Conservation (phyloP, 805 yeast species). For the Ogataea parapolymorpha region DNA sequence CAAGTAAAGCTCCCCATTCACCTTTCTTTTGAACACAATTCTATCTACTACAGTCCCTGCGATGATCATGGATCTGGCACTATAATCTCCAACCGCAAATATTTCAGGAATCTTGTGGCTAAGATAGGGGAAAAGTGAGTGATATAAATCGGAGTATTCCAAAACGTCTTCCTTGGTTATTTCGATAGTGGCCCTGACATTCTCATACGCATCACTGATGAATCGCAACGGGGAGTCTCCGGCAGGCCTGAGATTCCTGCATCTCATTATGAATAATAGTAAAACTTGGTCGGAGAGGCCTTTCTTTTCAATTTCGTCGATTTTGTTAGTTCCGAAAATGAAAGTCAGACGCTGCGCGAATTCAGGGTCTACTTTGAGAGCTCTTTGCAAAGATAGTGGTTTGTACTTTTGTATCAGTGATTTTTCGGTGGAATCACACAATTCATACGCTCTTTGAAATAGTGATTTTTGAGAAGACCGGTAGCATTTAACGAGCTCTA, state of each 20-base stretch:
- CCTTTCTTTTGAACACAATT: constrained; percentile 26
- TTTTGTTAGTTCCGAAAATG: constrained; percentile 53
- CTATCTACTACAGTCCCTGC: constrained; percentile 36
- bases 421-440: constrained; percentile 44
- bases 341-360: constrained; percentile 45
- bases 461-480: constrained; percentile 47
- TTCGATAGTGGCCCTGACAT: constrained; percentile 30
- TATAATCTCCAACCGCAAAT: constrained; percentile 49
- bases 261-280: constrained; percentile 61
- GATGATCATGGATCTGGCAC: constrained; percentile 43
- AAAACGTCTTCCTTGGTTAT: constrained; percentile 52
- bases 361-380: constrained; percentile 37
- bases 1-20: constrained; percentile 27
- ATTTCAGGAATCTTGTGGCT: constrained; percentile 47
- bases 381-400: constrained; percentile 54
- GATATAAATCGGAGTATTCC: constrained; percentile 52
- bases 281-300: constrained; percentile 56
- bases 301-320: constrained; percentile 47
- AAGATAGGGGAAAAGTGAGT: constrained; percentile 40
- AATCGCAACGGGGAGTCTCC: constrained; percentile 47
- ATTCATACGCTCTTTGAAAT: constrained; percentile 43
- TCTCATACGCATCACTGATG: constrained; percentile 33
- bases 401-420: constrained; percentile 41
- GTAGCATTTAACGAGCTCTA: constrained; percentile 42
- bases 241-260: constrained; percentile 40